phyloP scores from a whole-genome alignment of 2,329 filamentous ascomycete genomes.

The Pyrenophora teres region DNA sequence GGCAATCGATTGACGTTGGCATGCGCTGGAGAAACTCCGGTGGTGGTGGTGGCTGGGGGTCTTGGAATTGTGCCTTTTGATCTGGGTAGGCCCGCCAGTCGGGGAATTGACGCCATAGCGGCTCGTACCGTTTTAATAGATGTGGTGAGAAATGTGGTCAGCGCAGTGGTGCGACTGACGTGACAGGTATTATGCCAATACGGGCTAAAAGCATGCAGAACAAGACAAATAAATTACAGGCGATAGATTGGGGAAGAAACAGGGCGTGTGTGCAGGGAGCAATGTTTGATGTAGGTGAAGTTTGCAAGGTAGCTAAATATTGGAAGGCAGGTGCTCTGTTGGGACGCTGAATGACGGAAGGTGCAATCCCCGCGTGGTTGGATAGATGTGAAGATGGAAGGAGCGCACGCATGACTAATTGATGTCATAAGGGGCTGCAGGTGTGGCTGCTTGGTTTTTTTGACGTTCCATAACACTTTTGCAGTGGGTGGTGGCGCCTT shows the following conservation, averaged over 20 bases:
- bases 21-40: slow-evolving; percentile 8
- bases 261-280: background rate
- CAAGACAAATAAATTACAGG: slow-evolving; percentile 4
- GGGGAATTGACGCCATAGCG: slow-evolving; percentile 40
- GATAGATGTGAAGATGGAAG: background rate
- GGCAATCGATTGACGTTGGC: slow-evolving; percentile 3
- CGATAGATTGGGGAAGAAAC: background rate
- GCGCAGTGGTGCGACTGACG: background rate
- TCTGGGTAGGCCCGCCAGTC: slow-evolving; percentile 36
- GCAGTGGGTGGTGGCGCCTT: background rate
- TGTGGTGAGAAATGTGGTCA: slow-evolving; percentile 1
- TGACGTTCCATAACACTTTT: background rate
- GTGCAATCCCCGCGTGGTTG: slow-evolving; percentile 6
- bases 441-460: background rate
- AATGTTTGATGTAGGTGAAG: too few relatives aligned
- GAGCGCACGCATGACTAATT: background rate
- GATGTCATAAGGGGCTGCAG: background rate
- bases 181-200: background rate
- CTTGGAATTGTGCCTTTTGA: slow-evolving; percentile 24
- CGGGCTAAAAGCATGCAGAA: background rate
- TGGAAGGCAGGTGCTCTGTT: slow-evolving; percentile 6
- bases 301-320: background rate
- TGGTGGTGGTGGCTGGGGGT: slow-evolving; percentile 10
- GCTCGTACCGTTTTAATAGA: slow-evolving; percentile 6
- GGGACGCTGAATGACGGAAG: slow-evolving; percentile 14